Evolutionary conservation across 176 grass and related monocot genomes (phyloP), one percentile per base, ranked within the genome.

Genomic region (Thinopyrum elongatum): DNA sequence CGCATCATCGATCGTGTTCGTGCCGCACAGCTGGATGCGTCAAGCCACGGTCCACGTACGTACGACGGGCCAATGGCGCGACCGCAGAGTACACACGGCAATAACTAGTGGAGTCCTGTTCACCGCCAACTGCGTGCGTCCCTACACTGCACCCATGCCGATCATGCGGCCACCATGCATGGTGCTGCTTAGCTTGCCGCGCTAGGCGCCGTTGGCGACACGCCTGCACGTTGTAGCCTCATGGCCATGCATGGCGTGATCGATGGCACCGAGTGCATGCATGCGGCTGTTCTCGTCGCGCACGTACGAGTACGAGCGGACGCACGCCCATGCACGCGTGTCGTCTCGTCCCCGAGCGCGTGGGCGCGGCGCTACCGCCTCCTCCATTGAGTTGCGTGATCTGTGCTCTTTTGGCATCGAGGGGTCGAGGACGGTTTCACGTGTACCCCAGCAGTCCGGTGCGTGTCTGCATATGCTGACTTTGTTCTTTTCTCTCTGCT

Each of bases 1-100:
- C 25, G 63, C 69, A 25, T 3, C 10, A 26, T 1, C 6, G 3
- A 19, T 62, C 33, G 76, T 71, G 76, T 35, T 11, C 49, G 6
- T 53, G 49, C 49, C 6, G 21, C 19, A 61, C 84, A 86, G 85
- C 67, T 80, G 67, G 51, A 72, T 57, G 51, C 22, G 65, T 83
- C 51, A 47, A 78, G 22, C 65, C 85, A 49, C 27, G 10, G 46
- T 6, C 84, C 84, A 25, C 27, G 16, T 51, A 71, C 47, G 35
- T 51, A 71, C 47, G 35, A 29, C 27, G 36, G 46, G 57, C 61
- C 36, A 31, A 36, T 23, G 79, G 10, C 62, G 64, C 49, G 49
- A 3, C 8, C 22, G 22, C 22, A 33, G 9, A 67, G 6, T 1
- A 29, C 15, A 30, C 28, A 3, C 64, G 14, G 65, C 65, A 68